Base-by-base conservation (phyloP, 75 land plant genomes). In the Azolla pinnata region DNA sequence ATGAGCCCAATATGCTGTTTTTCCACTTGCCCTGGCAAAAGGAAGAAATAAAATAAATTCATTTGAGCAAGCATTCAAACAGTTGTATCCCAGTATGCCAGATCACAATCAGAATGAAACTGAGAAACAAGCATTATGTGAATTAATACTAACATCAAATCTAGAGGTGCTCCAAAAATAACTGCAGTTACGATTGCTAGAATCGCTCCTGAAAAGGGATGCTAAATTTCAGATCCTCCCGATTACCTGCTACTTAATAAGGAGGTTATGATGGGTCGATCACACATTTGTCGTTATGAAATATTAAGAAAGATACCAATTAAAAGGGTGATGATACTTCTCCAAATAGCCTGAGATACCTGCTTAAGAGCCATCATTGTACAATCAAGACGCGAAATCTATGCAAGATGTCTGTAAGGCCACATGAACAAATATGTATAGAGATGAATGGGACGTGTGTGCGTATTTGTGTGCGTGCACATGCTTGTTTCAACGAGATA, bases 261-360 rank as follows among this genome's bases (percentile, higher is more conserved):
- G n/a, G n/a, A n/a, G n/a, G n/a, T n/a, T n/a, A n/a, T n/a, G n/a
- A 34, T 26, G 0, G 17, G 29, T 32, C 29, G 40, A 28, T 19
- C 17, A 57, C 35, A 28, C 9, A 52, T 52, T 10, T 52, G 12
- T 42, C 10, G 10, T 10, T 10, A 42, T 10, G 16, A 27, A 4
- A 58, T 9, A 30, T 2, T 5, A 24, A 42, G 56, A 54, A 46
- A 53, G 50, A 62, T 30, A 68, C 71, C 71, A 47, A 62, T 44
- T 51, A 66, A 66, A 29, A 68, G 56, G 29, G 66, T 68, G 25
- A 68, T 50, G 21, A 68, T 54, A 32, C 71, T 62, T 19, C 48
- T 5, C 29, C 65, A 51, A 33, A 62, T n/a, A 35, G 67, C 47
- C 57, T 29, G 40, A 66, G 55, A 68, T 29, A 68, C 57, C 71